These are phyloP conservation scores for Neonectria coccinea DNA, from an alignment of 2,329 filamentous ascomycete species.

Conservation along the genomic window DNA sequence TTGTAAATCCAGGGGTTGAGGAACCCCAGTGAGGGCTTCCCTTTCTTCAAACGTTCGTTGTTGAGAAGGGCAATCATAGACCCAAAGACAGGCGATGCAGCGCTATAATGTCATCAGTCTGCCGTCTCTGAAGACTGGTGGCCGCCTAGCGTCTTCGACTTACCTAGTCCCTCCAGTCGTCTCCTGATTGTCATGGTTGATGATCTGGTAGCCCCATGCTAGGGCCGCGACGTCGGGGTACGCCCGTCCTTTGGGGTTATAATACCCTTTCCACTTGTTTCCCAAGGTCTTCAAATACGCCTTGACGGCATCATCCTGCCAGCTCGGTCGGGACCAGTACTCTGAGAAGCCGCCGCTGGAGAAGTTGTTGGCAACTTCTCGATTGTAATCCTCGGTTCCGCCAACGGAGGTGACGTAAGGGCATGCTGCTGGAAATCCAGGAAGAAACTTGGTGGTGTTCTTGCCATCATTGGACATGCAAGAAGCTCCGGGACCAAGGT, in stretches of 20 bases:
- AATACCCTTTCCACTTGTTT: conserved; percentile 62
- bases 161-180: conserved; percentile 51
- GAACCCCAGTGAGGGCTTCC: conserved; percentile 66
- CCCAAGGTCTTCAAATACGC: conserved; percentile 58
- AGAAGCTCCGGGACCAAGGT: conserved; percentile 56
- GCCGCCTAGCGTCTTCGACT: neutral
- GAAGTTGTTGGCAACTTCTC: conserved; percentile 66
- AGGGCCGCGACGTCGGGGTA: conserved; percentile 74
- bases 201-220: conserved; percentile 48
- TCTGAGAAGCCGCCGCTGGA: conserved; percentile 65
- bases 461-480: conserved; percentile 54
- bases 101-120: conserved; percentile 49
- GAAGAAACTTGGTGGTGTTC: conserved; percentile 49
- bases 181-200: conserved; percentile 46
- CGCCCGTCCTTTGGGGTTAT: conserved; percentile 63
- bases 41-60: conserved; percentile 67
- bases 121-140: neutral
- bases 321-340: conserved; percentile 57
- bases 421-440: conserved; percentile 55
- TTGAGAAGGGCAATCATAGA: conserved; percentile 74
- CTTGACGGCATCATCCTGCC: conserved; percentile 59
- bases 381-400: conserved; percentile 62
- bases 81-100: conserved; percentile 72
- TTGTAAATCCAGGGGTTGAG: conserved; percentile 72
- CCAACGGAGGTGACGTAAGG: conserved; percentile 74